phyloP scores from a whole-genome alignment of 148 eudicot species.

The Salicornia ramosissima region DNA sequence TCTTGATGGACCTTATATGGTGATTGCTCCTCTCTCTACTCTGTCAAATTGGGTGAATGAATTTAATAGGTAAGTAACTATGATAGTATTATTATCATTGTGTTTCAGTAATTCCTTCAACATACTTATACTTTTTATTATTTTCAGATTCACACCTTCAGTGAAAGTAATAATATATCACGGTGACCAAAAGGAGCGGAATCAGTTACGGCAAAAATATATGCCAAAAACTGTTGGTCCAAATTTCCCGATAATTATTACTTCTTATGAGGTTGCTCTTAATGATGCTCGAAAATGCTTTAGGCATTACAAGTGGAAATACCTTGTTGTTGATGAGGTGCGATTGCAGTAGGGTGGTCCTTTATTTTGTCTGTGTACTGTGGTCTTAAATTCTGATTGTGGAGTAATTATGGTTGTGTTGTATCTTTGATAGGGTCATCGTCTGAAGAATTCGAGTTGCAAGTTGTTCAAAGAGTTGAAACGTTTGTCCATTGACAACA shows the following conservation, averaged over 20 bases:
- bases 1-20: constrained; percentile 87
- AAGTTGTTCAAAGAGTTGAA: constrained; percentile 67
- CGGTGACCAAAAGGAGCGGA: constrained; percentile 59
- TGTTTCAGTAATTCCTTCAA: not conserved
- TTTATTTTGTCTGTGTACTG: not conserved
- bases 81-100: not conserved
- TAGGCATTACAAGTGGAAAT: constrained; percentile 90
- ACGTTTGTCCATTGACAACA: constrained; percentile 64
- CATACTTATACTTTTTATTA: not conserved
- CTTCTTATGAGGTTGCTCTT: constrained; percentile 88
- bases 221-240: constrained; percentile 78
- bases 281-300: constrained; percentile 56
- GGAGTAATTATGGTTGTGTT: constrained; percentile 3
- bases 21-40: constrained; percentile 96
- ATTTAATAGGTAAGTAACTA: constrained; percentile 46
- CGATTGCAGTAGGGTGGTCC: not conserved
- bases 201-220: constrained; percentile 55
- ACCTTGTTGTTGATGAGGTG: constrained; percentile 97
- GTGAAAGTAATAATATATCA: constrained; percentile 80
- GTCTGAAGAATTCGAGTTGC: constrained; percentile 90
- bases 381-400: not conserved
- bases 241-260: constrained; percentile 75
- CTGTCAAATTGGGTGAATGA: constrained; percentile 96
- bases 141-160: constrained; percentile 78
- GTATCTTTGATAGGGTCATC: constrained; percentile 64